These are phyloP conservation scores for Thelephora ganbajun DNA, from an alignment of 768 basidiomycete genomes.

Conservation along the genomic window DNA sequence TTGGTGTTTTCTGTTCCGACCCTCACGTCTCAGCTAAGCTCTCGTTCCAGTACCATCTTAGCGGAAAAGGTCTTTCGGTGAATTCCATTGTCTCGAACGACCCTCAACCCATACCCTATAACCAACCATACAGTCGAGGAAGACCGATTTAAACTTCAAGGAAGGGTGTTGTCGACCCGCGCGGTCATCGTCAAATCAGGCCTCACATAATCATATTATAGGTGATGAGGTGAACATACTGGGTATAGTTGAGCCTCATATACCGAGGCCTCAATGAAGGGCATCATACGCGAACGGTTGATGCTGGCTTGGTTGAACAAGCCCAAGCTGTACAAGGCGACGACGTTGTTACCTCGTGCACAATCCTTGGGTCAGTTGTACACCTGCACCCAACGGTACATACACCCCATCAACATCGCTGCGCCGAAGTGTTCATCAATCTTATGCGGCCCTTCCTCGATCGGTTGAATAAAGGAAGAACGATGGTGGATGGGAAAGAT, in stretches of 20 bases:
- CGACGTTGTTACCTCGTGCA: constrained; percentile 3
- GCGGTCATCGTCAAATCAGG: neutral
- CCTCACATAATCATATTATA: too few relatives aligned
- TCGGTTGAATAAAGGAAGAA: constrained; percentile 42
- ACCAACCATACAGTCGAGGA: constrained; percentile 52
- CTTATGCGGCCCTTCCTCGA: constrained; percentile 35
- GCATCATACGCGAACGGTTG: constrained; percentile 32
- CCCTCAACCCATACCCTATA: constrained; percentile 23
- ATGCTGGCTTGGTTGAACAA: constrained; percentile 45
- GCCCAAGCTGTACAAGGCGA: constrained; percentile 40
- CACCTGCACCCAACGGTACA: constrained; percentile 56
- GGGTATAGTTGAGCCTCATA: constrained; percentile 53
- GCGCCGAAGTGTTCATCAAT: constrained; percentile 38
- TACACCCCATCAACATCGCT: constrained; percentile 49
- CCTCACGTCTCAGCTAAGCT: too few relatives aligned
- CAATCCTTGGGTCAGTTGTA: constrained; percentile 23
- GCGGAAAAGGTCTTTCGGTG: constrained; percentile 33
- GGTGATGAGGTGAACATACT: constrained; percentile 24
- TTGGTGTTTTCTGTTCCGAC: too few relatives aligned
- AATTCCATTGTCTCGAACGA: constrained; percentile 27
- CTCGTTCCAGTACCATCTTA: constrained; percentile 30
- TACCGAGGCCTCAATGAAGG: constrained; percentile 37
- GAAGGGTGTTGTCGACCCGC: constrained; percentile 38
- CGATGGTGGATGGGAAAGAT: constrained; percentile 60
- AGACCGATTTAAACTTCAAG: constrained; percentile 43